phyloP scores from a whole-genome alignment of 176 grass and related monocot species.

The Eleusine indica region DNA sequence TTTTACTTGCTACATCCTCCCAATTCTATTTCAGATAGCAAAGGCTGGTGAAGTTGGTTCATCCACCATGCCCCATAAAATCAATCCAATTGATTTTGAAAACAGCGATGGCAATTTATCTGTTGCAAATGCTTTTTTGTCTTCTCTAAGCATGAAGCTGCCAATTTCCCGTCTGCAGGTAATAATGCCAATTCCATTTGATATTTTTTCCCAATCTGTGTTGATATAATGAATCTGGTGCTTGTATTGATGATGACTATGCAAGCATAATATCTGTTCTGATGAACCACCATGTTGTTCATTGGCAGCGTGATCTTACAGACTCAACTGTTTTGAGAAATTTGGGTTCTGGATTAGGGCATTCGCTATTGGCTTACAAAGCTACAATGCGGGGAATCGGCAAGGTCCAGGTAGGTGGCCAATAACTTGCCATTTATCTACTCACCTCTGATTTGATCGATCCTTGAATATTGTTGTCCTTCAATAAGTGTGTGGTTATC shows the following conservation, averaged over 20 bases:
- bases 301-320: constrained; percentile 85
- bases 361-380: constrained; percentile 96
- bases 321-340: constrained; percentile 98
- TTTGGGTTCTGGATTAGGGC: constrained; percentile 81
- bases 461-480: constrained; percentile 28
- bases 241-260: constrained; percentile 7
- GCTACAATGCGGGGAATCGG: constrained; percentile 82
- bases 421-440: not conserved
- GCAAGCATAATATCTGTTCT: constrained; percentile 14
- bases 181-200: constrained; percentile 9
- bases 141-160: constrained; percentile 84
- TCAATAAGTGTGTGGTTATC: constrained; percentile 2
- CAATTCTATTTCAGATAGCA: constrained; percentile 59
- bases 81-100: constrained; percentile 99
- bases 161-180: constrained; percentile 96
- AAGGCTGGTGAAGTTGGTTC: constrained; percentile 96
- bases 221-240: not conserved
- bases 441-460: constrained; percentile 27
- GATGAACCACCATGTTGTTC: constrained; percentile 24
- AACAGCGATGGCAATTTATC: constrained; percentile 93
- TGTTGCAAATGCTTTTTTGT: constrained; percentile 63
- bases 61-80: constrained; percentile 99
- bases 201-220: constrained; percentile 17
- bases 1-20: constrained; percentile 22
- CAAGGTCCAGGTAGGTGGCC: constrained; percentile 72